Evolutionary conservation across 768 basidiomycete genomes (phyloP), one percentile per base, ranked within the genome.

Genomic region (Leucosporidium yakuticum): DNA sequence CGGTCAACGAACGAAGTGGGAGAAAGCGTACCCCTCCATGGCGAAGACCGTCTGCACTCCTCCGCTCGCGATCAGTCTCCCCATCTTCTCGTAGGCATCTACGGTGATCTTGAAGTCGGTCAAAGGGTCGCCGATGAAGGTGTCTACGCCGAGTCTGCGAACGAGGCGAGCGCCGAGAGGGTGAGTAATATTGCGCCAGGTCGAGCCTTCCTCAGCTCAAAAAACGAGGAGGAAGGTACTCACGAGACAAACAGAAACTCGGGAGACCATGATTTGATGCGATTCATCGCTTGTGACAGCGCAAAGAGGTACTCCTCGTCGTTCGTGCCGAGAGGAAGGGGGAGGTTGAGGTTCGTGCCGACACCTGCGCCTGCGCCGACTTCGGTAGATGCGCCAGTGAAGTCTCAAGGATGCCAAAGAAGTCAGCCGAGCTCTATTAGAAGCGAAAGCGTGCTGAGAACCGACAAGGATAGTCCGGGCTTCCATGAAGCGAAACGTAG

Each of bases 111-210:
- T 62, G 72, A 80, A 79, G 34, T 77, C 71, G 48, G 77, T 73
- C 32, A 79, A 71, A 29, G 78, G 78, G 48, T 80, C 78, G 63
- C 77, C 76, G 2, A 57, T 51, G 69, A 74, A 79, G 7, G 79
- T 80, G 66, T 80, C 79, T 44, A 79, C 79, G 29, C 80, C 80
- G 27, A 79, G 75, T 15, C 77, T 78, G 64, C 25, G 50, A 20
- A 17, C 15, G 60, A n/a, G 39, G 44, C 60, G 48, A 58, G n/a
- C 27, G n/a, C n/a, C n/a, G 34, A 25, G 34, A 23, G 36, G 17
- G 25, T 27, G 36, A 2, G 34, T n/a, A 32, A 12, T 19, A 21
- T 8, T 44, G 6, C 11, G 39, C 39, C 11, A 9, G 3, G 14
- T 15, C 39, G 39, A 44, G 39, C 39, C 14, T 3, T 34, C 9